Percentiles rank a stretch among this genome's conserved stretches.
phyloP scores from a whole-genome alignment of 106 monocot genomes.

The Dendrobium officinale region DNA sequence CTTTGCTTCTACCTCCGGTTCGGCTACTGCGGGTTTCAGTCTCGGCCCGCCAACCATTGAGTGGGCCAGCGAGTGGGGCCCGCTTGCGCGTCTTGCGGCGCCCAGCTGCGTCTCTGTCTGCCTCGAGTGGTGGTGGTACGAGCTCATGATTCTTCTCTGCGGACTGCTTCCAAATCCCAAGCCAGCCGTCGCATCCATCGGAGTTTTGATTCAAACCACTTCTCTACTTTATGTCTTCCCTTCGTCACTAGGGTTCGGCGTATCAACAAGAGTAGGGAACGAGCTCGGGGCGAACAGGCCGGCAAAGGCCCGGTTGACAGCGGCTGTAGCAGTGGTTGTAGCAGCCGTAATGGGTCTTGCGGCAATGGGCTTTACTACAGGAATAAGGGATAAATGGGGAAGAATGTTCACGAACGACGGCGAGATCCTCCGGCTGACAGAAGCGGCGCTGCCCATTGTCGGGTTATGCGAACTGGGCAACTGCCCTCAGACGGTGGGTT shows the following conservation, averaged over 20 bases:
- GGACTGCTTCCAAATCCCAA: slow-evolving; percentile 25
- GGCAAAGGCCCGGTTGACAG: slow-evolving; percentile 8
- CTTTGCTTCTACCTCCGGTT: slow-evolving; percentile 2
- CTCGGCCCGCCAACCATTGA: not conserved
- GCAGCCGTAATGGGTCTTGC: slow-evolving; percentile 14
- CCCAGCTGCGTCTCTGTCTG: slow-evolving; percentile 33
- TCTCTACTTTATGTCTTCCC: slow-evolving; percentile 30
- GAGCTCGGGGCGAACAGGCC: slow-evolving; percentile 28
- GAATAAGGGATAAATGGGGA: slow-evolving; percentile 19
- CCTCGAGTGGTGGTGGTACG: slow-evolving; percentile 46
- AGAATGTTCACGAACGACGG: slow-evolving; percentile 17
- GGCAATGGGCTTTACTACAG: slow-evolving; percentile 15
- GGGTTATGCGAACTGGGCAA: slow-evolving; percentile 35
- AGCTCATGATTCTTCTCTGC: slow-evolving; percentile 28
- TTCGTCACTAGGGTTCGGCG: slow-evolving; percentile 24
- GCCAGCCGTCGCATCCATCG: slow-evolving; percentile 25
- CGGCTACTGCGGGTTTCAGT: not conserved
- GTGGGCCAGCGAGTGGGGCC: slow-evolving; percentile 20
- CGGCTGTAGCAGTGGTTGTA: not conserved
- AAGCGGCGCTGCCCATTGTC: slow-evolving; percentile 25
- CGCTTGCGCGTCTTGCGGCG: slow-evolving; percentile 16
- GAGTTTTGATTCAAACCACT: slow-evolving; percentile 28
- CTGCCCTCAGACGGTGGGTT: slow-evolving; percentile 33
- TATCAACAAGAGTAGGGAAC: slow-evolving; percentile 25
- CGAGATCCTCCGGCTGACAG: slow-evolving; percentile 23